These are phyloP conservation scores for Psilocybe subaeruginosa DNA, from an alignment of 768 basidiomycete species.

Conservation along the genomic window DNA sequence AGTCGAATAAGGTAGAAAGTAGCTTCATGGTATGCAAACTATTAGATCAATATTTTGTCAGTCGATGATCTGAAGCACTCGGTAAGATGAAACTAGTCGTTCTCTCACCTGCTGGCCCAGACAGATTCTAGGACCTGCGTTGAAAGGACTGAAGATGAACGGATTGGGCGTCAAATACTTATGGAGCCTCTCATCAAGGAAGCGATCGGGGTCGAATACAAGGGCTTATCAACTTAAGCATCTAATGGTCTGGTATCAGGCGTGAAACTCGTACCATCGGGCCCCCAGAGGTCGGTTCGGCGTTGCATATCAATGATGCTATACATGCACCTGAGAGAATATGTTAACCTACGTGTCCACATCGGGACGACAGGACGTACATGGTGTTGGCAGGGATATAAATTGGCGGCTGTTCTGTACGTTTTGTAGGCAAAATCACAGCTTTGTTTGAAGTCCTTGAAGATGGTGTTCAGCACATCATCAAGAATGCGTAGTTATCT, in stretches of 20 bases:
- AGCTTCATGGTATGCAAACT: constrained; percentile 57
- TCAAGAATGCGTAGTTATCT: too few species aligned
- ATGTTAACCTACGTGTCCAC: background rate
- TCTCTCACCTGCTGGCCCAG: constrained; percentile 40
- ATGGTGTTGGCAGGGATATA: background rate
- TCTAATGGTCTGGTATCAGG: background rate
- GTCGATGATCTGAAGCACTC: background rate
- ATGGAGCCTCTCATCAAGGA: constrained; percentile 51
- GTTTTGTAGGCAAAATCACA: background rate
- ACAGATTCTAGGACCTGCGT: constrained; percentile 40
- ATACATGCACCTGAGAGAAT: constrained; percentile 25
- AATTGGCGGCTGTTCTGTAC: background rate
- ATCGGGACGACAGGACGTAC: background rate
- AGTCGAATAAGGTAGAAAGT: constrained; percentile 58
- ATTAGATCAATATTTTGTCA: background rate
- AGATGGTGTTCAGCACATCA: background rate
- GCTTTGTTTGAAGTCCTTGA: background rate
- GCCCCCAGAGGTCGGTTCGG: constrained; percentile 52
- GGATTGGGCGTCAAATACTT: constrained; percentile 50
- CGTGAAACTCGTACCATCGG: constrained; percentile 40
- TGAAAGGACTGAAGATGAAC: constrained; percentile 43
- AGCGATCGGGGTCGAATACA: constrained; percentile 58
- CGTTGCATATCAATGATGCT: constrained; percentile 49
- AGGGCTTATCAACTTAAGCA: constrained; percentile 30
- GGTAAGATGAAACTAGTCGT: background rate